Evolutionary conservation across 2,329 filamentous ascomycete species (phyloP), one percentile per base, ranked within the genome.

Genomic region (Pseudogymnoascus sp.): DNA sequence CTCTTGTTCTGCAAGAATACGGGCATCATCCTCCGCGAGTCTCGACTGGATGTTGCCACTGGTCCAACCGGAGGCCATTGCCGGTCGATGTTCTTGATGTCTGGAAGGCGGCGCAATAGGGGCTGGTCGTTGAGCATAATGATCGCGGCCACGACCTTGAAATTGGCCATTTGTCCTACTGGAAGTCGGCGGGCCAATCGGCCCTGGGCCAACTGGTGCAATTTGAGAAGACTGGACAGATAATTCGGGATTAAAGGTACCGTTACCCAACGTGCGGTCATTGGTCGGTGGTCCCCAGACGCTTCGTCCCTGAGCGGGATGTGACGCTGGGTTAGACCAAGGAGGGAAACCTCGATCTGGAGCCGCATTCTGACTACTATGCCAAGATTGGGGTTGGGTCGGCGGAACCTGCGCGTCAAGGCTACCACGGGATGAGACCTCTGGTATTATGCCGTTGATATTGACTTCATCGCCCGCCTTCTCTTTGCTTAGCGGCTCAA

Each of bases 261-360:
- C 89, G 72, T 93, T 93, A 3, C 89, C 89, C 18, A 93, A 84
- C 10, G 84, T 86, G 62, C 86, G 82, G 67, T 90, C 86, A 69
- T 84, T 87, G 62, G 85, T 84, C n/a, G 86, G 87, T 46, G 88
- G 85, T 16, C 86, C 89, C 89, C 89, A 93, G 16, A 92, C 87
- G 71, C 88, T 90, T 59, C 82, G 79, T 11, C 71, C 74, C 59
- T 80, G 81, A 38, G 76, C 72, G 18, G 72, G 72, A 28, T 76
- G 70, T 12, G 69, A 69, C 12, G 67, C 66, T 37, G 69, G 64
- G 36, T 69, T 70, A 28, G 76, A 76, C 84, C 85, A 87, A 1
- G 79, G 75, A 10, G 79, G 73, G 61, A 79, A 80, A 11, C 50
- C 50, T 56, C 81, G 77, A 18, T 85, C 83, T 23, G 71, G 66